Conservation (phyloP, 1,284 basidiomycete genomes). For the Cerrena zonata region DNA sequence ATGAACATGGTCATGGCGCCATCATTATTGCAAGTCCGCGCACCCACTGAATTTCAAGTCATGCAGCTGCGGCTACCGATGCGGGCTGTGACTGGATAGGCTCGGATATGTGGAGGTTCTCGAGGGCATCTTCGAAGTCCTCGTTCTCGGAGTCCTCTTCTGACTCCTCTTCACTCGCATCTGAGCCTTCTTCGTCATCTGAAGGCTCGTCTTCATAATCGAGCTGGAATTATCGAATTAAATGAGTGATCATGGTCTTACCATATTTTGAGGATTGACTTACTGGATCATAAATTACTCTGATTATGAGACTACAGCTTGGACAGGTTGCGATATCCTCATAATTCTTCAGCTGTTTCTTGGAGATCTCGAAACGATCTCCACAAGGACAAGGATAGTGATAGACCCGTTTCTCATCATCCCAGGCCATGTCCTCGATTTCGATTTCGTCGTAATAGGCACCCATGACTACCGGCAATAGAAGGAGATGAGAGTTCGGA, state of each 20-base stretch:
- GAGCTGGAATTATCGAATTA: constrained; percentile 38
- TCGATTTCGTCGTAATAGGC: constrained; percentile 89
- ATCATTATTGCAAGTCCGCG: not conserved
- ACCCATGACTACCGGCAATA: constrained; percentile 46
- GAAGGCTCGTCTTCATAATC: constrained; percentile 66
- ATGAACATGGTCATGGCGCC: not conserved
- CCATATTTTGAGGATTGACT: constrained; percentile 37
- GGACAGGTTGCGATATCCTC: constrained; percentile 98
- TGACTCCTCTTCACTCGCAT: constrained; percentile 30
- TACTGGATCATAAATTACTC: constrained; percentile 94
- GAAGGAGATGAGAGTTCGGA: not conserved
- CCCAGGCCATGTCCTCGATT: constrained; percentile 95
- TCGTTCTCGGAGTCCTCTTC: constrained; percentile 37
- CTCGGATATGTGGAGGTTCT: constrained; percentile 49
- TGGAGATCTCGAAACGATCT: constrained; percentile 94
- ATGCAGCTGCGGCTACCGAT: constrained; percentile 23
- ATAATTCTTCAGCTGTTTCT: constrained; percentile 79
- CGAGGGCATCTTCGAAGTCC: constrained; percentile 59
- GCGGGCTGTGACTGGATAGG: constrained; percentile 17
- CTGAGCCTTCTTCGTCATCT: constrained; percentile 41
- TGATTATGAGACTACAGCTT: constrained; percentile 88
- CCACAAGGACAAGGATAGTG: constrained; percentile 99
- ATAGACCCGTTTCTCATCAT: constrained; percentile 74
- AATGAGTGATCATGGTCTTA: not conserved
- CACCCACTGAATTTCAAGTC: constrained; percentile 4